Conservation (phyloP, 129 eudicot species). For the Solidago caesia region DNA sequence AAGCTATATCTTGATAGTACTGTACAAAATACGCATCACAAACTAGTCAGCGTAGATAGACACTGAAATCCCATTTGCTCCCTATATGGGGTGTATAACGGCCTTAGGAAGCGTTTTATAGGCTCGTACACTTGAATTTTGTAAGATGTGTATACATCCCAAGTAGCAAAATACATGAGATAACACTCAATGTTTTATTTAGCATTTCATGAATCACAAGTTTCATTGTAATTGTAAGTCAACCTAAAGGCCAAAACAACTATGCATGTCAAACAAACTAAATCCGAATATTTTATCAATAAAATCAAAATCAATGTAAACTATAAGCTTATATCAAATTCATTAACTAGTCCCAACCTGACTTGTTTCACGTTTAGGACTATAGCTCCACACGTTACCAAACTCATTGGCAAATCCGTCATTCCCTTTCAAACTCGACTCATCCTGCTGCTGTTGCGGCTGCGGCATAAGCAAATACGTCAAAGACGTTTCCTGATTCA, state of each 20-base stretch:
- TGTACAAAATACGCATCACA: slow-evolving; percentile 1
- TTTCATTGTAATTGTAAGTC: neutral
- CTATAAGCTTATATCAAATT: no score
- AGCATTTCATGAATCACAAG: neutral
- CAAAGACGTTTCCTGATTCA: slow-evolving; percentile 33
- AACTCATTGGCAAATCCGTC: slow-evolving; percentile 20
- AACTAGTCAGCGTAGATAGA: neutral
- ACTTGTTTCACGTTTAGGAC: slow-evolving; percentile 33
- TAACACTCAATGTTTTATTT: neutral
- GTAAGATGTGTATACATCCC: no score
- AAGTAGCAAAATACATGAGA: neutral
- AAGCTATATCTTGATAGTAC: slow-evolving; percentile 5
- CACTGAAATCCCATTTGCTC: neutral
- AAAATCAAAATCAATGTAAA: neutral
- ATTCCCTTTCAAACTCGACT: slow-evolving; percentile 11
- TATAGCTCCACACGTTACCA: slow-evolving; percentile 31
- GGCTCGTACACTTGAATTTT: no score
- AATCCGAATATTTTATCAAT: neutral
- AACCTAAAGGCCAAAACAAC: slow-evolving; percentile 3
- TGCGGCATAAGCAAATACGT: slow-evolving; percentile 32
- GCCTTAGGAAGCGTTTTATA: neutral
- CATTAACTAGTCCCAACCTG: slow-evolving; percentile 30
- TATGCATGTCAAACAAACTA: neutral
- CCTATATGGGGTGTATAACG: neutral
- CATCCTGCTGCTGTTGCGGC: slow-evolving; percentile 23